Conservation (phyloP, 306 rosid genomes). For the Cucumis melo region DNA sequence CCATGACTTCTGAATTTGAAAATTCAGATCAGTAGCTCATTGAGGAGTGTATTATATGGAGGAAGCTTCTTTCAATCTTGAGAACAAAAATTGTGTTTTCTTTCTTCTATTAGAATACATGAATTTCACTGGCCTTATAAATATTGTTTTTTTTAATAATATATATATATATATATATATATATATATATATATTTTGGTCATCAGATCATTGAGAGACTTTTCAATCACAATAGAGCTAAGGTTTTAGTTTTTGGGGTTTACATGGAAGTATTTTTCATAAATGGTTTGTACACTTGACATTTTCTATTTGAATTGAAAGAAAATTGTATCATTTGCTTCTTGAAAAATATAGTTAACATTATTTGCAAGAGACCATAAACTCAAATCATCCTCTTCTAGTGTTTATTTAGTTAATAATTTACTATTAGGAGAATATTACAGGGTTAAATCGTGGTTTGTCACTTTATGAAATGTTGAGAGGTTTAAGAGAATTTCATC, state of each 20-base stretch:
- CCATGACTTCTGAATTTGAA: constrained; percentile 50
- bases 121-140: background rate
- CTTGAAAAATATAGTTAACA: too few relatives aligned
- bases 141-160: background rate
- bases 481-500: too few relatives aligned
- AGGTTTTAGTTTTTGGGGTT: background rate
- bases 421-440: background rate
- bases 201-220: background rate
- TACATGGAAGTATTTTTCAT: background rate
- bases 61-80: background rate
- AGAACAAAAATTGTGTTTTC: background rate
- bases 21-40: background rate
- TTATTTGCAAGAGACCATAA: background rate
- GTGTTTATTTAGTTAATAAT: background rate
- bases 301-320: background rate
- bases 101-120: background rate
- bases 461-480: too few relatives aligned
- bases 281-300: background rate
- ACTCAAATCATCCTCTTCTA: background rate
- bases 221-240: background rate
- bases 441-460: too few relatives aligned
- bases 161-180: too few relatives aligned
- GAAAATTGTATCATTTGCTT: background rate
- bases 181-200: too few relatives aligned
- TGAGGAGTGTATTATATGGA: background rate